phyloP scores from a whole-genome alignment of 495 filamentous ascomycete species.

The Pyrenopolyporus hunteri region DNA sequence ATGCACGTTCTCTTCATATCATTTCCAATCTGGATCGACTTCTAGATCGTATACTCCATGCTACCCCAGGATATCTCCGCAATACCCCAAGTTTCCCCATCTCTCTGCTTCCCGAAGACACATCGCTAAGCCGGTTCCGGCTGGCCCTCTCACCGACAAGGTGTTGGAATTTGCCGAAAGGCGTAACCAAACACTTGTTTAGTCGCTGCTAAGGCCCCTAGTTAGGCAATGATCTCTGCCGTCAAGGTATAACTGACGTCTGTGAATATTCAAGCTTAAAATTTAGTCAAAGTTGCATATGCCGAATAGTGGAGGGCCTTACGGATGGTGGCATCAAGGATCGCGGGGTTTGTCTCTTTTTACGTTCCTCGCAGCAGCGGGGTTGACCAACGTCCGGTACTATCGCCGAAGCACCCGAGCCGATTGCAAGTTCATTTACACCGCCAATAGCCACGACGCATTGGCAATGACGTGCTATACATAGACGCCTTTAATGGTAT shows the following conservation, averaged over 20 bases:
- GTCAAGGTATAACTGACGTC: too few relatives aligned
- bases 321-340: slow-evolving; percentile 1
- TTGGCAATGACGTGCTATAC: not conserved
- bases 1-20: slow-evolving; percentile 4
- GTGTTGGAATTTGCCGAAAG: not conserved
- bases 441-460: not conserved
- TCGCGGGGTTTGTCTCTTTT: slow-evolving; percentile 3
- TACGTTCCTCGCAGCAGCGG: not conserved
- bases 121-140: slow-evolving; percentile 22
- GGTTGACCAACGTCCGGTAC: not conserved
- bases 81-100: slow-evolving; percentile 23
- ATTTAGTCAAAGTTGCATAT: too few relatives aligned
- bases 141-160: not conserved
- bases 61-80: slow-evolving; percentile 6
- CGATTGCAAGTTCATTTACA: slow-evolving; percentile 5
- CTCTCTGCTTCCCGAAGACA: not conserved
- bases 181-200: too few relatives aligned
- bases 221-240: too few relatives aligned
- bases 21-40: not conserved
- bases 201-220: too few relatives aligned
- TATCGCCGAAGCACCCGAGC: too few relatives aligned
- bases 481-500: too few relatives aligned
- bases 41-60: not conserved
- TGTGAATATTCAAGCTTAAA: too few relatives aligned
- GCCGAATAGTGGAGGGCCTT: not conserved